Conservation (phyloP, 176 grass and related monocot genomes). For the maize (Zea mays) region DNA sequence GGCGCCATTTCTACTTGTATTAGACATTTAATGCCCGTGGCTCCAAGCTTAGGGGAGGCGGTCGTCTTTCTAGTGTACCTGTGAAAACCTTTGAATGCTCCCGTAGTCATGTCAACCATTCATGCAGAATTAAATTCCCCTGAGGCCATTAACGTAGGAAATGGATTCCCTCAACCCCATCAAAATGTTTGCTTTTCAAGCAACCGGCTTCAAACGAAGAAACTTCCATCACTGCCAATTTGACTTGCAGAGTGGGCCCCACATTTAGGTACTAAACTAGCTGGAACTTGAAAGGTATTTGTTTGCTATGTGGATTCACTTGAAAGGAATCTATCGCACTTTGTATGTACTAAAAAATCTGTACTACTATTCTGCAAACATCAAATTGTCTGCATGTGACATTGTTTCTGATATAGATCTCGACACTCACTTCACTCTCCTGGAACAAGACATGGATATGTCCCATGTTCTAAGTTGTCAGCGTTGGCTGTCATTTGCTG, state of each 20-base stretch:
- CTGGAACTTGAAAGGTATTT: conserved; percentile 14
- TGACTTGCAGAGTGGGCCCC: background rate
- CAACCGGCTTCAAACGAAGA: conserved; percentile 17
- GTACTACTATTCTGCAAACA: conserved; percentile 15
- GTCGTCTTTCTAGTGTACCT: conserved; percentile 28
- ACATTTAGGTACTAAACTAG: background rate
- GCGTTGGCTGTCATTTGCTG: background rate
- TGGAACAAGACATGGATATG: conserved; percentile 9
- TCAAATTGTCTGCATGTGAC: conserved; percentile 1
- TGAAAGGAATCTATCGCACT: conserved; percentile 7
- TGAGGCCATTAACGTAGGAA: conserved; percentile 25
- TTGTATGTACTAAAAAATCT: background rate
- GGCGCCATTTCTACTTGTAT: conserved; percentile 28
- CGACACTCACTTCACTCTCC: background rate
- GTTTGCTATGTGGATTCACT: conserved; percentile 8
- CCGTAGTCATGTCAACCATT: conserved; percentile 50
- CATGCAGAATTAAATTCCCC: conserved; percentile 42
- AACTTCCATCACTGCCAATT: background rate
- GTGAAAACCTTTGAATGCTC: conserved; percentile 46
- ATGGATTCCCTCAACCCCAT: conserved; percentile 27
- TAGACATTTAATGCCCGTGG: conserved; percentile 33
- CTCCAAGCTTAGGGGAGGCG: conserved; percentile 10
- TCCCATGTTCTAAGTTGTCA: conserved; percentile 12
- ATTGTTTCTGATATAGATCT: conserved; percentile 28
- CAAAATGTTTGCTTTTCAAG: conserved; percentile 38